Conservation (phyloP, 306 rosid species). For the Oemleria cerasiformis region DNA sequence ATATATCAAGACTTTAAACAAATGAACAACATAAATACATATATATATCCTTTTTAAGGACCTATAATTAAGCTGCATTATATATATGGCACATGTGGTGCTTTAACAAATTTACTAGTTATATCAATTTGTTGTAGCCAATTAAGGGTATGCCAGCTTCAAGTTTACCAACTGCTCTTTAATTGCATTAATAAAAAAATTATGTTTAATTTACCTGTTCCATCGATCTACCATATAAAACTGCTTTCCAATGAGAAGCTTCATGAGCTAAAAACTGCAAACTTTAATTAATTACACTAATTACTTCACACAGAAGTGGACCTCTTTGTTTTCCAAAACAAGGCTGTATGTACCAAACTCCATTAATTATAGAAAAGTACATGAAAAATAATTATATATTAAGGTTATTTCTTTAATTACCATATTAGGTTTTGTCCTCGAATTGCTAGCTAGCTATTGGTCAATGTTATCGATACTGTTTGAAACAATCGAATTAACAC, state of each 20-base stretch:
- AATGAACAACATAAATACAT: not conserved
- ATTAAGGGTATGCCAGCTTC: conserved; percentile 23
- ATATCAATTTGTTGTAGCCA: not conserved
- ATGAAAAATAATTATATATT: not conserved
- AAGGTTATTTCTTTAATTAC: conserved; percentile 1
- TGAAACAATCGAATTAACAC: not conserved
- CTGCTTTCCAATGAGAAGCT: conserved; percentile 23
- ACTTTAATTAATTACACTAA: conserved; percentile 14
- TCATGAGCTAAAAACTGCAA: conserved; percentile 18
- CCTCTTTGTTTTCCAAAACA: conserved; percentile 7
- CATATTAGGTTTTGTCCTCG: conserved; percentile 2
- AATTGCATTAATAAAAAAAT: conserved; percentile 7
- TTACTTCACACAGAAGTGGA: conserved; percentile 3
- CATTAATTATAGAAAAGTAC: not conserved
- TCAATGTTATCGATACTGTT: not conserved
- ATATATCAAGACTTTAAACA: not conserved
- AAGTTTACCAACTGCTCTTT: conserved; percentile 25
- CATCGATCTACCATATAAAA: conserved; percentile 18
- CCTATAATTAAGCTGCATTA: conserved; percentile 6
- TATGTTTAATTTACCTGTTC: conserved; percentile 10
- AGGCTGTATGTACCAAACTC: not conserved
- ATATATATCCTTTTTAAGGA: not conserved
- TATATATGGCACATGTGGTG: not conserved
- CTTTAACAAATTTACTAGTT: conserved; percentile 5
- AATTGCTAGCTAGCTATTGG: conserved; percentile 1